These are phyloP conservation scores for Hericium erinaceus DNA, from an alignment of 768 basidiomycete genomes.

Conservation along the genomic window DNA sequence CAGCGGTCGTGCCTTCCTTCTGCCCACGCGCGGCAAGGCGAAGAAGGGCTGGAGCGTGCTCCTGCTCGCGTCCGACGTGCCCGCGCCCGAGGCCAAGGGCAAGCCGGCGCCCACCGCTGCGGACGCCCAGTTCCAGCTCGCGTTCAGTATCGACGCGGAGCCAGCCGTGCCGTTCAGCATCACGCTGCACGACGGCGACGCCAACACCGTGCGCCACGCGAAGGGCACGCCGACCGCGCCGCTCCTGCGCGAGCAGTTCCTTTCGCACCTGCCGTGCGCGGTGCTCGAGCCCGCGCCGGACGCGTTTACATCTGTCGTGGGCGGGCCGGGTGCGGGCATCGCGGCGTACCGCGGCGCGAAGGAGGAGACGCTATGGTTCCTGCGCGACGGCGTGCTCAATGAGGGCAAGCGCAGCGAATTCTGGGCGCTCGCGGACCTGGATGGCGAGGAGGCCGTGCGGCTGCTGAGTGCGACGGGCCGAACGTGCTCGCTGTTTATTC, in stretches of 20 bases:
- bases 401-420: conserved; percentile 74
- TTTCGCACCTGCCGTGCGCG: conserved; percentile 32
- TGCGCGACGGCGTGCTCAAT: conserved; percentile 58
- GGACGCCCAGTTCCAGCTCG: no score
- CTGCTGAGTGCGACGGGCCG: conserved; percentile 57
- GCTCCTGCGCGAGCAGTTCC: conserved; percentile 36
- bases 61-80: no score
- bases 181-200: neutral
- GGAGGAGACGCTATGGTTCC: conserved; percentile 64
- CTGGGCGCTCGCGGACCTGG: conserved; percentile 55
- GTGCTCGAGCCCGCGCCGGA: conserved; percentile 25
- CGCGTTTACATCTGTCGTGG: conserved; percentile 10
- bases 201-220: conserved; percentile 15
- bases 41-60: no score
- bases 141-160: no score
- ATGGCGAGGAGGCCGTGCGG: conserved; percentile 39
- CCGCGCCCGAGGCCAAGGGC: no score
- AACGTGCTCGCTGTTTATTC: conserved; percentile 53
- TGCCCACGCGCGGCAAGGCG: no score
- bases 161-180: no score
- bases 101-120: no score
- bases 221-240: conserved; percentile 50
- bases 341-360: conserved; percentile 70
- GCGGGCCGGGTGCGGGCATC: conserved; percentile 31
- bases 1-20: conserved; percentile 29